Percentiles rank a stretch among this genome's conserved stretches.
Conservation (phyloP, 2,329 filamentous ascomycete species). For the Alternaria ethzedia region DNA sequence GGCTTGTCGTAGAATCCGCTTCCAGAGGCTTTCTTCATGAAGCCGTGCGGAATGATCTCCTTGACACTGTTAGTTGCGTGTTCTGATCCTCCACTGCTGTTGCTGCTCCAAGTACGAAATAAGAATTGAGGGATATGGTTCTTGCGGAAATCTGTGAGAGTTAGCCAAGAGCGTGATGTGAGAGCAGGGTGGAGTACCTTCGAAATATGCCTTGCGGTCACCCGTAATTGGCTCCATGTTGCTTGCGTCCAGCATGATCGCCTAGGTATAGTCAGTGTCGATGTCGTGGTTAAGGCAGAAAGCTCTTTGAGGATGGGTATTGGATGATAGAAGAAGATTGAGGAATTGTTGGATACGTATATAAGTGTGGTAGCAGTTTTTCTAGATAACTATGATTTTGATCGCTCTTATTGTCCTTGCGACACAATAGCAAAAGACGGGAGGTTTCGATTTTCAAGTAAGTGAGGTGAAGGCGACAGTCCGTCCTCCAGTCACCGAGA, state of each 20-base stretch:
- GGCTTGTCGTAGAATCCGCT: background rate
- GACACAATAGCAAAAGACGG: background rate
- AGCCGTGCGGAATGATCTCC: background rate
- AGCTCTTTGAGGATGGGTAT: background rate
- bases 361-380: background rate
- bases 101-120: background rate
- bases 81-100: background rate
- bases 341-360: background rate
- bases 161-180: background rate
- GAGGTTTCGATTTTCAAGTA: background rate
- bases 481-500: background rate
- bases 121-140: background rate
- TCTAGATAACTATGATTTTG: background rate
- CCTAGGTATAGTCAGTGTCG: background rate
- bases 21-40: background rate
- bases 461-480: background rate
- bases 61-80: background rate
- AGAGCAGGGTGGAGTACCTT: background rate
- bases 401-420: background rate
- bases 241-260: background rate
- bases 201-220: background rate
- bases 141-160: background rate
- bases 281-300: background rate
- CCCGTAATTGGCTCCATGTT: background rate
- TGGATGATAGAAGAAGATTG: background rate